phyloP scores from a whole-genome alignment of 805 yeast genomes.

The Cyberlindnera suaveolens region DNA sequence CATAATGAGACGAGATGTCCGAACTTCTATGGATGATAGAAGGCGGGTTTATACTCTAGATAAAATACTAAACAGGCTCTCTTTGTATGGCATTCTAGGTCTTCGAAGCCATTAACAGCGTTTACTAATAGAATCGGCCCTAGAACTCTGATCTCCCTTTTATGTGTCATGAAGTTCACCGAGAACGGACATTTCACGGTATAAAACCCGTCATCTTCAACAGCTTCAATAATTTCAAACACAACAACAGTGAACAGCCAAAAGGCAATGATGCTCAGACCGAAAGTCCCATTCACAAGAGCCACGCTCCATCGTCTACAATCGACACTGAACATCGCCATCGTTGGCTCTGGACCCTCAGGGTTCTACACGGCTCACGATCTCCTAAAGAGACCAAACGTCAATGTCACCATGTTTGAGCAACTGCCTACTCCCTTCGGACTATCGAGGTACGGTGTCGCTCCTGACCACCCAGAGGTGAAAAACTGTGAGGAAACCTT shows the following conservation, averaged over 20 bases:
- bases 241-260: neutral
- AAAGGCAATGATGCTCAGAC: neutral
- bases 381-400: constrained; percentile 44
- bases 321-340: constrained; percentile 25
- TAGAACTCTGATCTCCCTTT: too few species aligned
- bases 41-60: neutral
- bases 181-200: too few species aligned
- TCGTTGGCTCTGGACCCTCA: constrained; percentile 95
- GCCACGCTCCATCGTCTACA: constrained; percentile 1
- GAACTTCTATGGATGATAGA: constrained; percentile 18
- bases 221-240: too few species aligned
- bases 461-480: constrained; percentile 98
- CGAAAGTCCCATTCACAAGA: neutral
- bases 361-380: constrained; percentile 87
- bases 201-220: too few species aligned
- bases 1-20: constrained; percentile 41
- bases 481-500: constrained; percentile 74
- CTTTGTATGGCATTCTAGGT: too few species aligned
- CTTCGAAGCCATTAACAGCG: too few species aligned
- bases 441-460: constrained; percentile 89
- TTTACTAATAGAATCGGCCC: too few species aligned
- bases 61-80: too few species aligned
- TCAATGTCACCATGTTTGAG: constrained; percentile 68
- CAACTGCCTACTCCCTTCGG: constrained; percentile 88
- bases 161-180: too few species aligned